phyloP scores from a whole-genome alignment of 1,284 basidiomycete genomes.

The Ustilago crameri region DNA sequence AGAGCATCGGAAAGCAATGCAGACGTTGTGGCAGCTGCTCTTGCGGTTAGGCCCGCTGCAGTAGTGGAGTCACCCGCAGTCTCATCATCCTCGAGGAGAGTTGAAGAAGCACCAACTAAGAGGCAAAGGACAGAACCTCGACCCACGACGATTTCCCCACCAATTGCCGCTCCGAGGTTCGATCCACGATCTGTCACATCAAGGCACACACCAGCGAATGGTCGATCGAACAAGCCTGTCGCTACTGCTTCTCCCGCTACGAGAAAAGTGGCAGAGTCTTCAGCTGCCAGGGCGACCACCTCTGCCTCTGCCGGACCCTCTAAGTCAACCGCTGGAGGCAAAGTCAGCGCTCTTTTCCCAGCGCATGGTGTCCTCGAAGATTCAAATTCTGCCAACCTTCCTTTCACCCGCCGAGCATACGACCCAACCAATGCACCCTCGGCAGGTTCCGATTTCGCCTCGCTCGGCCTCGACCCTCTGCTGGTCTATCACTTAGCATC shows the following conservation, averaged over 20 bases:
- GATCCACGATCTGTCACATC: conserved; percentile 23
- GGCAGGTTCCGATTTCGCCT: conserved; percentile 69
- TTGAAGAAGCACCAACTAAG: conserved; percentile 11
- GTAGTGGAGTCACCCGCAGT: neutral
- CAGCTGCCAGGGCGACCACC: conserved; percentile 2
- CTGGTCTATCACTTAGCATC: conserved; percentile 80
- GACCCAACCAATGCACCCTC: conserved; percentile 64
- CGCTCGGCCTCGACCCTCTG: conserved; percentile 81
- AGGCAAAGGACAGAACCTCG: conserved; percentile 23
- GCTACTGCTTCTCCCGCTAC: neutral
- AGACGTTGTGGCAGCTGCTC: conserved; percentile 1
- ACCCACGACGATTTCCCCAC: conserved; percentile 11
- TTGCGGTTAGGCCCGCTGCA: neutral
- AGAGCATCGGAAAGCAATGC: neutral
- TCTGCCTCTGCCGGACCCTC: conserved; percentile 16
- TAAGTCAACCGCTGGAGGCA: conserved; percentile 15
- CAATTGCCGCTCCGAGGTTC: conserved; percentile 19
- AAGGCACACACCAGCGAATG: neutral
- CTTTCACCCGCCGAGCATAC: conserved; percentile 22
- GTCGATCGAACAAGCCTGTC: conserved; percentile 2
- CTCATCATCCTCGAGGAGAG: conserved; percentile 3
- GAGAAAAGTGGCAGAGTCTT: conserved; percentile 2
- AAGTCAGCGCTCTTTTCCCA: conserved; percentile 31
- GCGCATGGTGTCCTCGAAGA: conserved; percentile 42
- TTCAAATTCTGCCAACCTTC: conserved; percentile 2